A percentile compares a stretch with the other conserved stretches of the same genome.
Conservation (phyloP, 108 stramenopile genomes). For the Mediolabrus comicus region DNA sequence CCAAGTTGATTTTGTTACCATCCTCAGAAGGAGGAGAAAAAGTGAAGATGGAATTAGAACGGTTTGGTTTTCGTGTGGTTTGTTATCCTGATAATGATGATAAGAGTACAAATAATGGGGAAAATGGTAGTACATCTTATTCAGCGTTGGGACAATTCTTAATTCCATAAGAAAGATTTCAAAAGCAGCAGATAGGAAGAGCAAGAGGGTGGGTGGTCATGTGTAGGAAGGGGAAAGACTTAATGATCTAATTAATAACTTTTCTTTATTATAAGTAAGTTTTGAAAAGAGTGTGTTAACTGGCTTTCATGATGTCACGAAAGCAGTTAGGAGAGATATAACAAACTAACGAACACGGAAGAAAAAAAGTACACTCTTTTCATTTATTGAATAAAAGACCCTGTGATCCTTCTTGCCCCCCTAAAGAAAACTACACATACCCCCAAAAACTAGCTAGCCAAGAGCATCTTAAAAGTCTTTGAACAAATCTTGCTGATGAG, state of each 20-base stretch:
- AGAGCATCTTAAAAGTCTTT: conserved; percentile 63
- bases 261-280: no score
- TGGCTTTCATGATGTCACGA: no score
- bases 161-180: conserved; percentile 1
- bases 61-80: conserved; percentile 39
- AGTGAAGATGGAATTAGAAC: conserved; percentile 27
- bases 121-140: no score
- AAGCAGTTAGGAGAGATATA: no score
- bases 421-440: background rate
- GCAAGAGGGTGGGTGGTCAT: no score
- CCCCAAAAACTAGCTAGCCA: background rate
- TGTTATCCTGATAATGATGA: conserved; percentile 14
- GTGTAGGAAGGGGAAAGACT: no score
- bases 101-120: background rate
- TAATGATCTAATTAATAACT: no score
- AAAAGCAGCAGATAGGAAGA: no score
- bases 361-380: no score
- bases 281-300: no score
- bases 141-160: conserved; percentile 35
- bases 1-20: conserved; percentile 11
- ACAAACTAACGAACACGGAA: no score
- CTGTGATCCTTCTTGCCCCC: background rate
- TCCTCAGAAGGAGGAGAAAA: conserved; percentile 11
- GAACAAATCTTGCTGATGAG: conserved; percentile 78
- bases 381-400: no score